A percentile compares a stretch with the other conserved stretches of the same genome.
phyloP scores from a whole-genome alignment of 495 filamentous ascomycete genomes.

The Neurospora sp. region DNA sequence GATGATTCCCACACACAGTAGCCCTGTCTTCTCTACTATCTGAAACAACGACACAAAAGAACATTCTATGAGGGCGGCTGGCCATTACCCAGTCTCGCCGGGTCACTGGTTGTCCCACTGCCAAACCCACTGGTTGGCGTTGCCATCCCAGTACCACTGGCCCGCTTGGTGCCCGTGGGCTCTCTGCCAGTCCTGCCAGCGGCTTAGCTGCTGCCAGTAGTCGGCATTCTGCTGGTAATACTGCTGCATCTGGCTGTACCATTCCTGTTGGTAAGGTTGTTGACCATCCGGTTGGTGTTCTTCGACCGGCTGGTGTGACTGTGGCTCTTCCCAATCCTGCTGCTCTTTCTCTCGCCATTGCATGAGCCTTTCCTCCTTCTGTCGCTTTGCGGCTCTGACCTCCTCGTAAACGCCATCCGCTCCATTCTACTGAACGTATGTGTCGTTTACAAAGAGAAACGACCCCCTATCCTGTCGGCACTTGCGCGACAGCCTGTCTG shows the following conservation, averaged over 20 bases:
- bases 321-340: neutral
- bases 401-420: neutral
- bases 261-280: neutral
- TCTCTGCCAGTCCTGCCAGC: neutral
- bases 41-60: neutral
- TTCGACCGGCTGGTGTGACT: no score
- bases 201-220: neutral
- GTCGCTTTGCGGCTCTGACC: neutral
- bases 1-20: neutral
- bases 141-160: neutral
- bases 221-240: neutral
- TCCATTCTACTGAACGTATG: neutral
- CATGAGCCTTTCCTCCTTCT: neutral
- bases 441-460: neutral
- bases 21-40: neutral
- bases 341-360: neutral
- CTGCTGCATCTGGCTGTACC: neutral
- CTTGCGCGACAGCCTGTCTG: neutral
- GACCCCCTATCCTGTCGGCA: neutral
- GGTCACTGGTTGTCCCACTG: neutral
- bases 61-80: neutral
- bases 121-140: neutral
- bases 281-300: neutral
- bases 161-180: neutral
- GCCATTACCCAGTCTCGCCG: neutral